These are phyloP conservation scores for Cenchrus purpureus DNA, from an alignment of 176 grass and related monocot species.

Conservation along the genomic window DNA sequence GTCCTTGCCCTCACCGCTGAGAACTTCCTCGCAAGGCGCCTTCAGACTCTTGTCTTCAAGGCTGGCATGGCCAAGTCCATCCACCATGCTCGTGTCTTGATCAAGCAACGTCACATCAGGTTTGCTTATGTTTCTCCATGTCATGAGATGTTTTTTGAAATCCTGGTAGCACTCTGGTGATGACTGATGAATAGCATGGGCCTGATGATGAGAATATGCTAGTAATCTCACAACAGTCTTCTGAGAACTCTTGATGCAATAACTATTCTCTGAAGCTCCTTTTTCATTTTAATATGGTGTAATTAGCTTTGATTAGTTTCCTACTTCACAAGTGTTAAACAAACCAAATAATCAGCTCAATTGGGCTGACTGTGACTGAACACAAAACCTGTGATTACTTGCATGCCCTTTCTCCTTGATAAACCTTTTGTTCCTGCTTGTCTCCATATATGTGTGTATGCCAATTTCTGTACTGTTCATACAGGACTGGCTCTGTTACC, in stretches of 20 bases:
- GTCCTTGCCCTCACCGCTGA: slow-evolving; percentile 75
- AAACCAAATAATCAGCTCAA: background rate
- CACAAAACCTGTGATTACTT: background rate
- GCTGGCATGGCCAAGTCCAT: slow-evolving; percentile 82
- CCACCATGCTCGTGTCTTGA: slow-evolving; percentile 73
- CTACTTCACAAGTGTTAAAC: background rate
- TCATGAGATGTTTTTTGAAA: background rate
- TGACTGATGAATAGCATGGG: background rate
- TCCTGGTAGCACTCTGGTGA: background rate
- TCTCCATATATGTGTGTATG: background rate
- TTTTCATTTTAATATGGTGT: background rate
- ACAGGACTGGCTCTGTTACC: background rate
- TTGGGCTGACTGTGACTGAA: background rate
- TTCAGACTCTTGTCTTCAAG: slow-evolving; percentile 82
- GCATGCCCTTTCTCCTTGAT: background rate
- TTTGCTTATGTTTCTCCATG: background rate
- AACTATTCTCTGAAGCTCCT: slow-evolving; percentile 24
- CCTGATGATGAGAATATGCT: slow-evolving; percentile 42
- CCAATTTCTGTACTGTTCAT: background rate
- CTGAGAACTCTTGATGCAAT: slow-evolving; percentile 42
- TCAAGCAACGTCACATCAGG: slow-evolving; percentile 84
- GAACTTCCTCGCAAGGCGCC: slow-evolving; percentile 75
- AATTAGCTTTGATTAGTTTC: background rate
- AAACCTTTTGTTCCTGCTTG: background rate
- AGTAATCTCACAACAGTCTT: slow-evolving; percentile 26